Base-by-base conservation (phyloP, 2,329 filamentous ascomycete species). In the Sporothrix luriei region DNA sequence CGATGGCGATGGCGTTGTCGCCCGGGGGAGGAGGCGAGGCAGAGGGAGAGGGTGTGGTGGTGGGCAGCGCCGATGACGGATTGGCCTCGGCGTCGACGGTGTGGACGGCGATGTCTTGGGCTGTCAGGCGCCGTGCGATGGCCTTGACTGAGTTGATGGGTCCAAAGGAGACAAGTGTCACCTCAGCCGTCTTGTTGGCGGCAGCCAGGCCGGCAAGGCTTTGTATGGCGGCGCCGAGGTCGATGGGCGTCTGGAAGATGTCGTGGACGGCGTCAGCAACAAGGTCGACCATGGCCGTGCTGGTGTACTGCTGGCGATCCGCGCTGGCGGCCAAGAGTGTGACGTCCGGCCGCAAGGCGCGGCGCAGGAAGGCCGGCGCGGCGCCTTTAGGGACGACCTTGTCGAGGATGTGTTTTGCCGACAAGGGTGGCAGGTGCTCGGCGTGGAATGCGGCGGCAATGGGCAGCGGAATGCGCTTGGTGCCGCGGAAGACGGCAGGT, bases 1-100 rank as follows among this genome's bases (percentile, higher is more conserved):
- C 90, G 72, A 97, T 93, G 70, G 93, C 93, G 72, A 97, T 40
- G 10, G 61, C 26, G 29, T 54, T 19, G 52, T 24, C 78, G 73
- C 76, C 77, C 74, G 78, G 77, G n/a, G 77, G 76, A 14, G 79
- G 74, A 1, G 51, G 83, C 24, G 85, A 79, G 64, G 88, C 88
- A 13, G 84, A 4, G 4, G 57, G 21, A 14, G 57, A 26, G 2
- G 21, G 4, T 16, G 57, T 24, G 2, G 21, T 2, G 3, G 57
- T 9, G 5, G 57, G 57, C n/a, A 62, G 38, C 4, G 38, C 13
- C 2, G 38, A 62, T 2, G 57, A 43, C 11, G 57, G 57, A 40
- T 46, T 38, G 21, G 57, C 38, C 21, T 11, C 38, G 6, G 38
- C 26, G 4, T 26, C 13, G 38, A 62, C 21, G 2, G 38, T 46